A percentile compares a stretch with the other conserved stretches of the same genome.
phyloP scores from a whole-genome alignment of 202 grass and related monocot genomes.

The Carex arenaria region DNA sequence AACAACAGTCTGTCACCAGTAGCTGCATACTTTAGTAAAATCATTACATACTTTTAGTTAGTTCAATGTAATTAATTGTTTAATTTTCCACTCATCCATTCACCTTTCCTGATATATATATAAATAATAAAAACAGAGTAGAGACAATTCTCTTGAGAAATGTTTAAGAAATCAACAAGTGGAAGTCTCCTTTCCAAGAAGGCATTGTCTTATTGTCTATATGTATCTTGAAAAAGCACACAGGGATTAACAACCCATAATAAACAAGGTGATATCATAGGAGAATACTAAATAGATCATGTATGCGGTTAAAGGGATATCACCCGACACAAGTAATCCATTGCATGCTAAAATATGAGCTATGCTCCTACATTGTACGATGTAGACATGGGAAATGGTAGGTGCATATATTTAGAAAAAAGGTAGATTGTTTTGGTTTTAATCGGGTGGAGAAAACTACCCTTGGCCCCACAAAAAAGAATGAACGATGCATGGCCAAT shows the following conservation, averaged over 20 bases:
- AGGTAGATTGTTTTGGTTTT: conserved; percentile 5
- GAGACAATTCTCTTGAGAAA: conserved; percentile 5
- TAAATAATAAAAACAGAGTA: conserved; percentile 1
- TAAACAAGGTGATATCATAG: conserved; percentile 8
- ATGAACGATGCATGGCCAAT: not conserved
- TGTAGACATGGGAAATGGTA: conserved; percentile 22
- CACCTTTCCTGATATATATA: conserved; percentile 11
- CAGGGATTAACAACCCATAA: conserved; percentile 24
- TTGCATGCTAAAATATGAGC: conserved; percentile 17
- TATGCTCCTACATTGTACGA: conserved; percentile 20
- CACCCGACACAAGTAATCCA: conserved; percentile 20
- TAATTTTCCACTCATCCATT: not conserved
- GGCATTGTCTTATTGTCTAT: conserved; percentile 20
- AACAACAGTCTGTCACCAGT: not conserved
- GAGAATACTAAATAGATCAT: conserved; percentile 5
- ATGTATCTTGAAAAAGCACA: conserved; percentile 3
- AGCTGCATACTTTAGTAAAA: not conserved
- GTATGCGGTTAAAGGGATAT: conserved; percentile 19
- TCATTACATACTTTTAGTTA: not conserved
- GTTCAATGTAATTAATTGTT: not conserved
- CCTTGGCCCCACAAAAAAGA: conserved; percentile 16
- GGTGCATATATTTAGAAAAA: conserved; percentile 18
- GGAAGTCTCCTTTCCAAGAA: conserved; percentile 25
- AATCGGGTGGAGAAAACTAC: conserved; percentile 1
- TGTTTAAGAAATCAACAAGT: conserved; percentile 18